Base-by-base conservation (phyloP, 1,284 basidiomycete species). In the Taiwanofungus camphoratus region DNA sequence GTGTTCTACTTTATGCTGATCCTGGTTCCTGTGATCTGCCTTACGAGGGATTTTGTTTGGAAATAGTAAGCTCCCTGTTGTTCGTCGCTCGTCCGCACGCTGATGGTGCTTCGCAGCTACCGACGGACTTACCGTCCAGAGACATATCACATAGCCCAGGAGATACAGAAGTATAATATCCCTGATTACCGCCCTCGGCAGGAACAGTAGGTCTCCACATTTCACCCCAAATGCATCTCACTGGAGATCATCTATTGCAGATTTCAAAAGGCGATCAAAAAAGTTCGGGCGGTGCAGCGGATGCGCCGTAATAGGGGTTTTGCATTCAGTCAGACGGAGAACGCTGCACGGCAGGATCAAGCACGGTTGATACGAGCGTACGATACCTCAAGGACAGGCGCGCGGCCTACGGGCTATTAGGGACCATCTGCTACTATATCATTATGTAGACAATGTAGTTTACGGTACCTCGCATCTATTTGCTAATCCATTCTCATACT, bases 261-360 rank as follows among this genome's bases (percentile, higher is more conserved):
- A 63, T 94, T 94, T 69, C 92, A 94, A 65, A 94, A 96, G 64
- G 93, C 93, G 5, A 97, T 97, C 74, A 96, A 96, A 67, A 97
- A 97, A 62, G 94, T 97, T 9, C 82, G 94, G 24, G 94, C 93
- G 0, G 89, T 92, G 1, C 94, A 97, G 61, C 82, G 93, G 32
- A 91, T 97, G 87, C 82, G 93, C 16, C 77, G 88, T 47, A 95
- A 92, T 56, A 80, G 94, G 45, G 93, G 93, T 1, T 97, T 97
- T 61, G 93, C 94, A 1, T 98, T 98, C 73, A 92, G 87, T 59
- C 93, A 97, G 65, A 94, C 92, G 11, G 92, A 95, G 65, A 86
- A 83, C 52, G 74, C 73, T 21, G 78, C 80, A 27, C 77, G 77
- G 45, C 89, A 92, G 62, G 92, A 93, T 64, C 92, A 94, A 65